A percentile compares a stretch with the other conserved stretches of the same genome.
These are phyloP conservation scores for Jamesozyma piceae DNA, from an alignment of 805 yeast genomes.

Conservation along the genomic window DNA sequence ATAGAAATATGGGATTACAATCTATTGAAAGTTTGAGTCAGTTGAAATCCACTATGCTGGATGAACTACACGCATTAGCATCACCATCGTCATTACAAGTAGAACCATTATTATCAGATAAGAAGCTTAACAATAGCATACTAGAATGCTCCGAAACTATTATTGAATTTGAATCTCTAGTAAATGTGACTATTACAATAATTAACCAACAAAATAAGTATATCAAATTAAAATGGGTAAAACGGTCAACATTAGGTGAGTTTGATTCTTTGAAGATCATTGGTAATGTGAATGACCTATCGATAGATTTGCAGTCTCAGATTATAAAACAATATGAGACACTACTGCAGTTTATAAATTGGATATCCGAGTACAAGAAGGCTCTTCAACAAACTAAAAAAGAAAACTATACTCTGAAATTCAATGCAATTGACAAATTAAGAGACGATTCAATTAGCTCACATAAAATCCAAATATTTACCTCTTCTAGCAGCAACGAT, in stretches of 20 bases:
- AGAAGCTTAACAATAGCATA: neutral
- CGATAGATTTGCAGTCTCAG: neutral
- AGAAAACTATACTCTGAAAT: constrained; percentile 2
- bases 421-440: constrained; percentile 10
- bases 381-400: constrained; percentile 4
- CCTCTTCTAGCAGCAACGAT: too few species aligned
- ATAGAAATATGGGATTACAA: too few species aligned
- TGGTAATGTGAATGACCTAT: constrained; percentile 1
- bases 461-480: too few species aligned
- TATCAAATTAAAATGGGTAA: constrained; percentile 12
- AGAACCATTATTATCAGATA: neutral
- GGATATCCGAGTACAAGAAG: constrained; percentile 16
- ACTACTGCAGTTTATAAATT: constrained; percentile 12
- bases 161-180: constrained; percentile 13
- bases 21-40: neutral
- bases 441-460: too few species aligned
- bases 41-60: neutral
- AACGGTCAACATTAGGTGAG: constrained; percentile 3
- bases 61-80: neutral
- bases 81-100: neutral
- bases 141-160: constrained; percentile 1
- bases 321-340: constrained; percentile 3
- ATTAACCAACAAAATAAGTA: constrained; percentile 12
- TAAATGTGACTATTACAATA: constrained; percentile 10
- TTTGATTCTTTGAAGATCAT: constrained; percentile 8